Base-by-base conservation (phyloP, 768 basidiomycete genomes). In the Imleria badia region DNA sequence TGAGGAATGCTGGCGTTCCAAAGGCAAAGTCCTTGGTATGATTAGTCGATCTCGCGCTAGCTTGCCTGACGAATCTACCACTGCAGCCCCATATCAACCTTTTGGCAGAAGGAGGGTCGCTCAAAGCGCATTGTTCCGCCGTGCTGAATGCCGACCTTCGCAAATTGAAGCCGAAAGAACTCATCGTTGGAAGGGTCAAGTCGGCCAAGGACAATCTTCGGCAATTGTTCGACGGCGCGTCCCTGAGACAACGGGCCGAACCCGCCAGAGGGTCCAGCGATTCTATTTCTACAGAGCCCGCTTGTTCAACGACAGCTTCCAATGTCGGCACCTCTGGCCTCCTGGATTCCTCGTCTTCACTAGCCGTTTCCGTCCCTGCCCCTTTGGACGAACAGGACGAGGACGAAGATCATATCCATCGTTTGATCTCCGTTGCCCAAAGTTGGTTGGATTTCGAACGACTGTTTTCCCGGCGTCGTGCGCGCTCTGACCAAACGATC, bases 11-110 rank as follows among this genome's bases (percentile, higher is more conserved):
- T 39, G 48, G 48, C 22, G 41, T 55, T 51, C 30, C 59, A 36
- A 55, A 51, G 45, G 52, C 45, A n/a, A 60, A 40, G 23, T 51
- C 45, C 26, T 22, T 47, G 59, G 59, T 60, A 45, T 17, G 45
- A 6, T 5, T 33, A 13, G 6, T 12, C 22, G 20, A 3, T 55
- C 19, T 15, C 48, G 10, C 15, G 6, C 29, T 29, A 2, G 20
- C 5, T 14, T 7, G 42, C 8, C 49, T 60, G 23, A 60, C 42
- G 7, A 39, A n/a, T 36, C 29, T 19, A 34, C n/a, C 31, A 8
- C 41, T 14, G 8, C 40, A 60, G 59, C 59, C 52, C 9, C 59
- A 60, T 14, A 39, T 51, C 3, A 51, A 33, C 36, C 23, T 45
- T 22, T 39, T 33, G 22, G 48, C 26, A 4, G 48, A 55, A n/a